Evolutionary conservation across 805 yeast species (phyloP).

Genomic region (Naumovozyma baii): DNA sequence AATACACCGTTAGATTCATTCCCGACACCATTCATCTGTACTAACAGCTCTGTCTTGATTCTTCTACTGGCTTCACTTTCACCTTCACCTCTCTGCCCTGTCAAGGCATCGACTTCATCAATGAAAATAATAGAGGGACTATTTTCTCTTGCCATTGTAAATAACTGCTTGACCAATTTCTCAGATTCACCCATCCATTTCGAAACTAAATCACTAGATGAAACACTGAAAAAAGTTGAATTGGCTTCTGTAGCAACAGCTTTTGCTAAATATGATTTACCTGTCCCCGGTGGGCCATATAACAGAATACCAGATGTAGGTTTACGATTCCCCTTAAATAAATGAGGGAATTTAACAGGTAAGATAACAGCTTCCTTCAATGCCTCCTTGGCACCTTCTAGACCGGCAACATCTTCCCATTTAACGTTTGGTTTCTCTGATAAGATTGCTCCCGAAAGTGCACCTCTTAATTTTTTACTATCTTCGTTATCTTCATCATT

Average conservation of each 20-base stretch:
- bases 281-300: slow-evolving; percentile 95
- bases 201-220: slow-evolving; percentile 91
- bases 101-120: slow-evolving; percentile 95
- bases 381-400: slow-evolving; percentile 92
- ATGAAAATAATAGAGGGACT: slow-evolving; percentile 94
- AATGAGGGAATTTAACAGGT: slow-evolving; percentile 92
- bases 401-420: slow-evolving; percentile 95
- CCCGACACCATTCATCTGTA: slow-evolving; percentile 99
- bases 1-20: slow-evolving; percentile 87
- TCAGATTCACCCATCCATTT: slow-evolving; percentile 99
- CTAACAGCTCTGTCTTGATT: slow-evolving; percentile 89
- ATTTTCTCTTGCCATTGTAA: slow-evolving; percentile 91
- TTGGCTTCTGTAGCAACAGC: slow-evolving; percentile 99
- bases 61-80: slow-evolving; percentile 94
- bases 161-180: slow-evolving; percentile 87
- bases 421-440: slow-evolving; percentile 85
- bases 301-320: slow-evolving; percentile 85
- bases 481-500: slow-evolving; percentile 64
- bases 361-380: slow-evolving; percentile 93
- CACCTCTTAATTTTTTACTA: slow-evolving; percentile 80
- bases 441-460: slow-evolving; percentile 83
- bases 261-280: slow-evolving; percentile 92
- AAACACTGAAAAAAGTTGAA: slow-evolving; percentile 90
- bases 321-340: slow-evolving; percentile 87
- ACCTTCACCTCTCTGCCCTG: slow-evolving; percentile 97